Evolutionary conservation across 2,329 filamentous ascomycete genomes (phyloP), one percentile per base, ranked within the genome.

Genomic region (Rachicladosporium sp.): DNA sequence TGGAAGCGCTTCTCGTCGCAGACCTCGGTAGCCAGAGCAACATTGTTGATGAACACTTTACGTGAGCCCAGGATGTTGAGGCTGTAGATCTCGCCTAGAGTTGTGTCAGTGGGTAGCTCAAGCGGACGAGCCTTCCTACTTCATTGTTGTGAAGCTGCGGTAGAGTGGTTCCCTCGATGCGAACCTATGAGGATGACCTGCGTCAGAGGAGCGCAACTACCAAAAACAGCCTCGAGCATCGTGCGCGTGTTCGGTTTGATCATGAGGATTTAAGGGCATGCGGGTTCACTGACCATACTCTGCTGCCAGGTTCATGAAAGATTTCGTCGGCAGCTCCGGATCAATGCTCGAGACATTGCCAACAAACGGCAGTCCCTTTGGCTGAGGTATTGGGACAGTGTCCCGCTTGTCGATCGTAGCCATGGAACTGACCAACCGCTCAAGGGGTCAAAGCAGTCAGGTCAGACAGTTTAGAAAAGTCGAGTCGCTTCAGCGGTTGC

Each of bases 321-420:
- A 64, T 5, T 59, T 54, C 2, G 74, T 54, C 0, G 78, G 73
- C 13, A 71, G 65, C n/a, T 71, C 68, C 0, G 67, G 59, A 42
- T 80, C 72, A 45, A 87, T 69, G 46, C 82, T 76, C 39, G 64
- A 62, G 23, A 80, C 54, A 49, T 85, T 81, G 23, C 81, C 80
- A 13, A 85, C 45, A 19, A 85, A 56, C 1, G 78, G 80, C 41
- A 80, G 62, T 2, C 74, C 76, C 39, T 67, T 68, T 19, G 80
- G 80, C 35, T 74, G 70, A 1, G 80, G 79, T 38, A 85, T 80
- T 4, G 47, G 46, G 8, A 46, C 44, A 10, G 46, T 50, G 35
- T 52, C 46, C 33, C 44, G 40, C 12, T 33, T 41, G 38, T 51
- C 49, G 10, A 51, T 42, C 10, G 35, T 35, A 21, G 43, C 42